Conservation (phyloP, 2,329 filamentous ascomycete genomes). For the Podosphaera aphanis region DNA sequence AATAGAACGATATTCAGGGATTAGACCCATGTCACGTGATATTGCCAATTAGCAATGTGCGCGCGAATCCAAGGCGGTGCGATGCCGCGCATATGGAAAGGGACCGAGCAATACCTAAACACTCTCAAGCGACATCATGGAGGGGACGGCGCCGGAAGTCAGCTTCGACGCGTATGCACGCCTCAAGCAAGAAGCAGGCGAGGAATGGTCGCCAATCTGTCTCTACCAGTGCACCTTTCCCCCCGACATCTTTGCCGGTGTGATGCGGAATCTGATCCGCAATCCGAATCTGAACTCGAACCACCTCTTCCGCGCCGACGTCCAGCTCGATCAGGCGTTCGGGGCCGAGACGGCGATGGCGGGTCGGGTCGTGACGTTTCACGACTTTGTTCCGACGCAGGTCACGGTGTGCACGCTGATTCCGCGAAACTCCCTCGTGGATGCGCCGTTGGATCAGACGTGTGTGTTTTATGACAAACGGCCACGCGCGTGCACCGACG, state of each 20-base stretch:
- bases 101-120: no score
- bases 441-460: slow-evolving; percentile 57
- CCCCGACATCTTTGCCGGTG: slow-evolving; percentile 35
- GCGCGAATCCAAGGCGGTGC: no score
- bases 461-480: slow-evolving; percentile 41
- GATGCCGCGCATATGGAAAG: no score
- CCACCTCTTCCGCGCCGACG: slow-evolving; percentile 57
- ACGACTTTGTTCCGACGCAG: slow-evolving; percentile 26
- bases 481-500: slow-evolving; percentile 8
- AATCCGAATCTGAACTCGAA: slow-evolving; percentile 64
- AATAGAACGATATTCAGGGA: no score
- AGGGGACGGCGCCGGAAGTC: no score
- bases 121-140: no score
- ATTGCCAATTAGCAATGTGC: no score
- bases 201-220: slow-evolving; percentile 30
- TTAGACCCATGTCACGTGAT: no score
- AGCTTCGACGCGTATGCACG: slow-evolving; percentile 17
- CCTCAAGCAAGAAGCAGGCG: slow-evolving; percentile 17
- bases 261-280: slow-evolving; percentile 51
- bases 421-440: slow-evolving; percentile 57
- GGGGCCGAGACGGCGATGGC: slow-evolving; percentile 15
- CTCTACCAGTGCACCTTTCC: slow-evolving; percentile 36
- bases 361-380: slow-evolving; percentile 23
- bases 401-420: slow-evolving; percentile 56
- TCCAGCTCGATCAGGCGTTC: slow-evolving; percentile 30